phyloP scores from a whole-genome alignment of 495 filamentous ascomycete species.

The Xanthoparmelia taractica region DNA sequence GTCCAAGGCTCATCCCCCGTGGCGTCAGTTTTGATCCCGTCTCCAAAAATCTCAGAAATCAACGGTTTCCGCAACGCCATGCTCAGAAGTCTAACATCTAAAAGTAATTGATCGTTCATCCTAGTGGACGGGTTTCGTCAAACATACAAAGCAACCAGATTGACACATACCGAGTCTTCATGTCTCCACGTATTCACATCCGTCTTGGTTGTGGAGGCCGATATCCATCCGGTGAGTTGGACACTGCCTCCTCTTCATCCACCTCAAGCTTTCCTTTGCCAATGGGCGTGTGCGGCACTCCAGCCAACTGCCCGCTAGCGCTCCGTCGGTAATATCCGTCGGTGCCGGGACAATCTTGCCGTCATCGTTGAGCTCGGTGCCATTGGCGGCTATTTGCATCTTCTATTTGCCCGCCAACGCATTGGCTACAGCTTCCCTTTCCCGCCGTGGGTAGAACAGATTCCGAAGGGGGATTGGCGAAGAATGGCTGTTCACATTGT shows the following conservation, averaged over 20 bases:
- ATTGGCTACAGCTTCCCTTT: conserved; percentile 67
- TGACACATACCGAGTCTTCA: neutral
- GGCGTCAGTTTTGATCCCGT: neutral
- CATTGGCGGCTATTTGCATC: conserved; percentile 54
- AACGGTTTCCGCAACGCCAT: neutral
- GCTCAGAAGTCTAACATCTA: conserved; percentile 16
- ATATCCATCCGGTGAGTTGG: conserved; percentile 52
- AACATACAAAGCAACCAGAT: neutral
- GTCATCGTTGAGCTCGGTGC: conserved; percentile 48
- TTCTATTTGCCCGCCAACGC: conserved; percentile 57
- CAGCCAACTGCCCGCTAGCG: neutral
- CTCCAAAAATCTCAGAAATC: neutral
- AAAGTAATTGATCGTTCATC: conserved; percentile 6
- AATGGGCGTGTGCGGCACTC: neutral
- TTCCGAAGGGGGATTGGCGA: conserved; percentile 81
- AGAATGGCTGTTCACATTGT: conserved; percentile 59
- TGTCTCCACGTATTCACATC: conserved; percentile 34
- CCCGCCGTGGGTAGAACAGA: conserved; percentile 68
- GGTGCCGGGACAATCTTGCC: conserved; percentile 51
- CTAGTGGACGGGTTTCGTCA: neutral
- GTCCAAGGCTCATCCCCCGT: no score
- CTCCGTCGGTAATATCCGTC: conserved; percentile 25
- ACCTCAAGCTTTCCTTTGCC: conserved; percentile 11
- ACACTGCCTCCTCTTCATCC: conserved; percentile 34
- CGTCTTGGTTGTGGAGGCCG: conserved; percentile 51